Conservation (phyloP, 129 eudicot species). For the Flaveria brownii region DNA sequence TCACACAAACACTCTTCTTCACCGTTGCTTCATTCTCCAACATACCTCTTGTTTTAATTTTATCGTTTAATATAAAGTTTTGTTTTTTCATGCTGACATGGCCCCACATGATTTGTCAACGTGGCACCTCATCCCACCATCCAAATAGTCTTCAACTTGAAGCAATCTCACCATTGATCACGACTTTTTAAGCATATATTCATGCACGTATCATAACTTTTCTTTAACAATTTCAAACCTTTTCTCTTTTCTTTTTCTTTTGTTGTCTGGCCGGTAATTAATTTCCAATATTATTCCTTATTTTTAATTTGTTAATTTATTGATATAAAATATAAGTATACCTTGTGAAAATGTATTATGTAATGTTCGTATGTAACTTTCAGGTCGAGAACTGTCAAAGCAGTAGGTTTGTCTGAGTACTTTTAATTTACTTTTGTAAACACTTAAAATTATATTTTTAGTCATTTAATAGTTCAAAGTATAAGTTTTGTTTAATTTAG, state of each 20-base stretch:
- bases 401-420: no score
- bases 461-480: no score
- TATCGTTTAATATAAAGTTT: background rate
- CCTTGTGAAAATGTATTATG: no score
- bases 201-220: conserved; percentile 33
- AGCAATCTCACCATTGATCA: conserved; percentile 35
- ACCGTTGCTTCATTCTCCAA: conserved; percentile 57
- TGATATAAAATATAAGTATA: no score
- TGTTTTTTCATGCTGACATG: conserved; percentile 21
- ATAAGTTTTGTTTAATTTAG: no score
- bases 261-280: background rate
- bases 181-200: conserved; percentile 37
- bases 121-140: conserved; percentile 29
- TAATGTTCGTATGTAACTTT: no score
- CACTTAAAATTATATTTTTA: no score
- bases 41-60: conserved; percentile 2
- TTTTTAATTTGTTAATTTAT: no score
- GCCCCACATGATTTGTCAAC: conserved; percentile 23
- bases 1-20: conserved; percentile 45
- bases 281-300: background rate
- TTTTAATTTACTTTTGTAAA: no score
- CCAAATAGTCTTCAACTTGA: conserved; percentile 19
- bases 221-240: background rate
- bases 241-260: background rate
- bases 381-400: no score